Evolutionary conservation across 2,329 filamentous ascomycete species (phyloP).

Genomic region (Akanthomyces dipterigenus): DNA sequence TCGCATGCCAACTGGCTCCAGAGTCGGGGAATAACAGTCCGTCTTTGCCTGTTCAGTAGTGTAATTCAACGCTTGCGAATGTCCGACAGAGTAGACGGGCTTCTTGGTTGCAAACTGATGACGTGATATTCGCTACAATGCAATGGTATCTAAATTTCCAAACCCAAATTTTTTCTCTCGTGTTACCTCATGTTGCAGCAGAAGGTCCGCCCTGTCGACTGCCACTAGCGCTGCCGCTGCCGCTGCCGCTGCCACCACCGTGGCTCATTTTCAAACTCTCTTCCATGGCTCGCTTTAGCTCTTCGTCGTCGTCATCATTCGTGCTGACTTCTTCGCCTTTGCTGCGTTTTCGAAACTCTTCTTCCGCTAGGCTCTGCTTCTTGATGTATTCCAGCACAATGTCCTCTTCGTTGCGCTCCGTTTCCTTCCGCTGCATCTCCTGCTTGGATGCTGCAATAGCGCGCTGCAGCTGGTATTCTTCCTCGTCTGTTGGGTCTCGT

Average conservation of each 20-base stretch:
- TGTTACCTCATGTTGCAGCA: not conserved
- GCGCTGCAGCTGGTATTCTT: constrained; percentile 39
- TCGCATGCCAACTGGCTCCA: not conserved
- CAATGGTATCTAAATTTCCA: constrained; percentile 1
- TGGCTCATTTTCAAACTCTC: constrained; percentile 43
- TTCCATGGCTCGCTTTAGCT: constrained; percentile 32
- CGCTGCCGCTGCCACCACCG: constrained; percentile 13
- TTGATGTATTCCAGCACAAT: constrained; percentile 71
- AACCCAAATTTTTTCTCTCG: not conserved
- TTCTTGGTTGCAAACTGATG: not conserved
- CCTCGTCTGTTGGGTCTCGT: constrained; percentile 19
- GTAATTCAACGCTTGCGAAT: not conserved
- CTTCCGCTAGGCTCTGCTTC: constrained; percentile 68
- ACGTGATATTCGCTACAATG: not conserved
- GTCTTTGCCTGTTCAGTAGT: not conserved
- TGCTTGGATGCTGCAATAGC: constrained; percentile 40
- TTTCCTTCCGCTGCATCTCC: constrained; percentile 34
- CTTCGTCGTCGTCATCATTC: constrained; percentile 40
- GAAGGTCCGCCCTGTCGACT: constrained; percentile 18
- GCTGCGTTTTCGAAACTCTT: constrained; percentile 37
- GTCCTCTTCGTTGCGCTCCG: constrained; percentile 57
- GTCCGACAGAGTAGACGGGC: no score
- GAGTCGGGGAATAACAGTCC: not conserved
- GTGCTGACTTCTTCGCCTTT: constrained; percentile 29
- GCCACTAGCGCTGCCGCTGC: constrained; percentile 15